These are phyloP conservation scores for Umbelopsis sp. DNA, from an alignment of 192 early-diverging fungal species.

Conservation along the genomic window DNA sequence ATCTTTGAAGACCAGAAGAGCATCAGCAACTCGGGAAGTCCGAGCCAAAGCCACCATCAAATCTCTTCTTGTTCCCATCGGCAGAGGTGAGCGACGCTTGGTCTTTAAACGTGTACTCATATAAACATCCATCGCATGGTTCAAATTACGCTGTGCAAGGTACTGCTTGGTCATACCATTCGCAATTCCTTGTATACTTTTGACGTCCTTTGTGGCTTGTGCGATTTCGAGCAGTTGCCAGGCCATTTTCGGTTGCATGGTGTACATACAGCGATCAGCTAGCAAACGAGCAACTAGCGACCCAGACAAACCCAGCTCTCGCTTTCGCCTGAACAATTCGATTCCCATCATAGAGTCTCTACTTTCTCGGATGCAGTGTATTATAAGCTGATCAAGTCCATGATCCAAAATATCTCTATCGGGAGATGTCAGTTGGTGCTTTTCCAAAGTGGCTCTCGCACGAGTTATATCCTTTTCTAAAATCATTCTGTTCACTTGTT, in stretches of 20 bases:
- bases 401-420: background rate
- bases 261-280: conserved; percentile 13
- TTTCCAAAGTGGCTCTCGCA: background rate
- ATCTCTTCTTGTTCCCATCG: background rate
- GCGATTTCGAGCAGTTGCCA: conserved; percentile 4
- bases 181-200: background rate
- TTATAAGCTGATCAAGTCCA: conserved; percentile 4
- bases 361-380: conserved; percentile 3
- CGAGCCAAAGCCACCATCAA: conserved; percentile 7
- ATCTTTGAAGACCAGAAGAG: conserved; percentile 1
- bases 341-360: background rate
- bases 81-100: conserved; percentile 4
- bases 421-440: background rate
- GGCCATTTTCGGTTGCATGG: conserved; percentile 7
- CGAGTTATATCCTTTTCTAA: background rate
- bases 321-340: background rate
- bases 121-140: conserved; percentile 6
- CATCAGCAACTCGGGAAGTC: background rate
- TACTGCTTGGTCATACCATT: conserved; percentile 15
- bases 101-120: background rate
- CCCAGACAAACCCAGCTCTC: conserved; percentile 11
- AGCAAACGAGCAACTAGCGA: conserved; percentile 1
- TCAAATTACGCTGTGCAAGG: conserved; percentile 1
- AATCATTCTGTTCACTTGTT: conserved; percentile 5
- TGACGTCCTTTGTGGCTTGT: background rate